Evolutionary conservation across 225 moss, liverwort and hornwort genomes (phyloP), one percentile per base, ranked within the genome.

Genomic region (Sphagnum contortum): DNA sequence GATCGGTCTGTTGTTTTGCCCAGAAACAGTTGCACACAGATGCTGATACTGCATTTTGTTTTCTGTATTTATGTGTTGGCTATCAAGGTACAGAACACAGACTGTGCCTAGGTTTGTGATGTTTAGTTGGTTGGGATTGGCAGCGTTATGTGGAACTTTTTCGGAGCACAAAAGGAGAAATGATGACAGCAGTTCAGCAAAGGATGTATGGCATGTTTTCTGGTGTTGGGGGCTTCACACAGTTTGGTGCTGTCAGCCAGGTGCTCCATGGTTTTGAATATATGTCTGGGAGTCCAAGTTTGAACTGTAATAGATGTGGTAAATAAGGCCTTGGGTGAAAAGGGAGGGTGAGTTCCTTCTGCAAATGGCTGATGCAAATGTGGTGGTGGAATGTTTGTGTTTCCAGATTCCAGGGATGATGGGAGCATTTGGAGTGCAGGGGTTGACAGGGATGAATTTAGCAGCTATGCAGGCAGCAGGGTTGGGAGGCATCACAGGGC

Each of bases 121-220:
- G 29, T 29, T 29, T 29, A 29, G 29, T 29, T 57, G n/a, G 47
- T 12, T 56, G 57, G 70, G 3, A 57, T 64, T 45, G 44, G 69
- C 93, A 98, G 98, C 90, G 98, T 50, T 98, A 98, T 64, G 98
- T 98, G 70, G 98, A 98, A 76, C 93, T 98, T 12, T 98, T 98
- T 72, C 93, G 98, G 57, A 93, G 93, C 67, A 98, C 98, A 52
- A 98, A 98, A 78, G 98, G 98, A 61, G 98, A 98, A 76, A 98
- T 93, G 98, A 93, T 98, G 98, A 98, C 98, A 54, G 98, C 98
- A 47, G 98, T 98, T 70, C 98, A 98, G 76, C 98, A 98, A 73
- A 87, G 98, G 58, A 98, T 98, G 93, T 98, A 93, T 68, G 94
- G 98, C 77, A 93, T 98, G 98, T 93, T 98, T 68, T 91, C 98